A percentile compares a stretch with the other conserved stretches of the same genome.
Evolutionary conservation across 345 rosid genomes (phyloP).

Genomic region (Mercurialis annua): DNA sequence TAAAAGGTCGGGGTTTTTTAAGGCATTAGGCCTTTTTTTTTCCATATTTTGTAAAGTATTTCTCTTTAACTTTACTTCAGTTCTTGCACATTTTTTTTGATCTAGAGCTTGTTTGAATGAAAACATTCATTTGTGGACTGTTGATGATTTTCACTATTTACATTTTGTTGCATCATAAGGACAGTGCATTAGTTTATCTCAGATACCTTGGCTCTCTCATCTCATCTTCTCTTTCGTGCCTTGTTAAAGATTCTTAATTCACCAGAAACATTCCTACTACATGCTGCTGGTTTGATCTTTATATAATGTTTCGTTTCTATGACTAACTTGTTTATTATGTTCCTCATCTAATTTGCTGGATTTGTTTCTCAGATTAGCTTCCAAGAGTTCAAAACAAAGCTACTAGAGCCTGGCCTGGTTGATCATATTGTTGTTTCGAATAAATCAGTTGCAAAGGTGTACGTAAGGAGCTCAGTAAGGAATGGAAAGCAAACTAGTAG

Average conservation of each 20-base stretch:
- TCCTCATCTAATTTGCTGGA: conserved; percentile 30
- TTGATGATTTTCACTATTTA: background rate
- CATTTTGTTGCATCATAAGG: background rate
- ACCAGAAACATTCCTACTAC: background rate
- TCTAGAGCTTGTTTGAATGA: background rate
- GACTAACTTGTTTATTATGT: conserved; percentile 10
- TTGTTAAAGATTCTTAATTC: background rate
- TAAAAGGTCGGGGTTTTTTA: too few species aligned
- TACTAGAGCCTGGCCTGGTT: conserved; percentile 90
- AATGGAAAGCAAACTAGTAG: conserved; percentile 35
- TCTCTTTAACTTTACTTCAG: too few species aligned
- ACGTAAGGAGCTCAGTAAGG: conserved; percentile 49
- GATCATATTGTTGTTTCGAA: conserved; percentile 86
- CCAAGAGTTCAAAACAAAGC: conserved; percentile 94
- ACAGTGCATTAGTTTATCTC: too few species aligned
- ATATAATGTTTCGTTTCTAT: background rate
- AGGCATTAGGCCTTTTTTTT: too few species aligned
- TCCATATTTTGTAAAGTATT: too few species aligned
- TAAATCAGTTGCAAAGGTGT: conserved; percentile 89
- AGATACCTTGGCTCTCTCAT: background rate
- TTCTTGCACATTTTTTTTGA: too few species aligned
- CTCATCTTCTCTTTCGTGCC: background rate
- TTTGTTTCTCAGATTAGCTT: conserved; percentile 69
- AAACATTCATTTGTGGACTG: background rate
- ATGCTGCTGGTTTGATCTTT: background rate